Conservation (phyloP, 306 rosid species). For the Abrus pulchellus region DNA sequence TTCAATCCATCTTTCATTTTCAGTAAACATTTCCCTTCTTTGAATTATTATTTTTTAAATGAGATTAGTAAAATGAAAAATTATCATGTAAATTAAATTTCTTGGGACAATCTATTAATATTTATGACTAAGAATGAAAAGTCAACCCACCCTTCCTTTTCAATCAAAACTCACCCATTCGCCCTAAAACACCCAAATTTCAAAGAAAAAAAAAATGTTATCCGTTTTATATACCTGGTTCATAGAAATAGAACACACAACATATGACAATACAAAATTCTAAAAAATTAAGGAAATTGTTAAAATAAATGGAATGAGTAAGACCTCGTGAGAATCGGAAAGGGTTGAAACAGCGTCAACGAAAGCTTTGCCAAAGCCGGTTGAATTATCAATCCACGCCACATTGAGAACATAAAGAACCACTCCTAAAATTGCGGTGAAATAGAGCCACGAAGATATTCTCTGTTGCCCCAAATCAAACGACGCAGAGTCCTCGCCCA, state of each 20-base stretch:
- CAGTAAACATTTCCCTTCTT: background rate
- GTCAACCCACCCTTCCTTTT: conserved; percentile 12
- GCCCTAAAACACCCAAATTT: background rate
- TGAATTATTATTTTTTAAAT: too few relatives aligned
- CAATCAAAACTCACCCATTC: background rate
- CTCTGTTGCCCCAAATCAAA: conserved; percentile 75
- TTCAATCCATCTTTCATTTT: too few relatives aligned
- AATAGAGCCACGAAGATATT: conserved; percentile 75
- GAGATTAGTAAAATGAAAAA: background rate
- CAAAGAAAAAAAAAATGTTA: background rate
- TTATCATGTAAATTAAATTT: background rate
- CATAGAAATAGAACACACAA: background rate
- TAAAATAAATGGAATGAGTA: background rate
- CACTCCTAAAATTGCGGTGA: conserved; percentile 66
- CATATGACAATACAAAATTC: background rate
- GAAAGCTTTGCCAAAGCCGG: conserved; percentile 75
- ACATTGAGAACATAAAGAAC: conserved; percentile 75
- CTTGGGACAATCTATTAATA: background rate
- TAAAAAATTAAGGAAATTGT: background rate
- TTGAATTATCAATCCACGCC: conserved; percentile 79
- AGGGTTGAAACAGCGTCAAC: conserved; percentile 70
- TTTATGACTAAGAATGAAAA: background rate
- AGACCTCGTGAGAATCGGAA: conserved; percentile 77
- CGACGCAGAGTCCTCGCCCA: conserved; percentile 85
- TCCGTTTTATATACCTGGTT: background rate